phyloP scores from a whole-genome alignment of 2,329 filamentous ascomycete genomes.

The Xylariaceae sp. region DNA sequence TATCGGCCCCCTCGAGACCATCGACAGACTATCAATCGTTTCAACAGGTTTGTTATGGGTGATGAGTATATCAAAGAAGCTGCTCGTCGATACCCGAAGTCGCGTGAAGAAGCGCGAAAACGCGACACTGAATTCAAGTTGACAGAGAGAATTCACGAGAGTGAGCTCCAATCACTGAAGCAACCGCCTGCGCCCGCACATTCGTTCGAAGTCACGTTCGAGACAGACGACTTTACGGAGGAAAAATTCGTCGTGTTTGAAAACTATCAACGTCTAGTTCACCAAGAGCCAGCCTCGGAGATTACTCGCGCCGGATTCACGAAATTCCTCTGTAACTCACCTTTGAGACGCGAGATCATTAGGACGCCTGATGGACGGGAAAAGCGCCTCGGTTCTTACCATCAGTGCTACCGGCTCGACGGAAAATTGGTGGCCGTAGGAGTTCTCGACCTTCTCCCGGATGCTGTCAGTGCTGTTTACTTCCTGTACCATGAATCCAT shows the following conservation, averaged over 20 bases:
- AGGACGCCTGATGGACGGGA: constrained; percentile 45
- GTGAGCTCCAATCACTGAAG: constrained; percentile 52
- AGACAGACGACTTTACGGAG: constrained; percentile 63
- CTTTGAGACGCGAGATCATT: constrained; percentile 47
- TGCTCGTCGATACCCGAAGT: constrained; percentile 59
- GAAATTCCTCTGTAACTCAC: constrained; percentile 69
- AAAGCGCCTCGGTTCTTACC: constrained; percentile 63
- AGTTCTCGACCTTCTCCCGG: constrained; percentile 69
- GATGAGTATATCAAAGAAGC: constrained; percentile 61
- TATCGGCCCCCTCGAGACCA: constrained; percentile 68
- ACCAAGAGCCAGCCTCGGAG: constrained; percentile 57
- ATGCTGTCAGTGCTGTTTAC: constrained; percentile 76
- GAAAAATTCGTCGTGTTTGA: constrained; percentile 70
- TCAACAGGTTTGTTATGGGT: constrained; percentile 66
- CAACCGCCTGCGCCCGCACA: constrained; percentile 61
- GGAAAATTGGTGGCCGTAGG: constrained; percentile 70
- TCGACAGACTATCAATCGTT: constrained; percentile 68
- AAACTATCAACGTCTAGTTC: constrained; percentile 70
- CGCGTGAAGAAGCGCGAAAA: constrained; percentile 59
- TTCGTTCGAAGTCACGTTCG: constrained; percentile 62
- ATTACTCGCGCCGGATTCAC: constrained; percentile 60
- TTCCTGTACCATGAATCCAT: constrained; percentile 76
- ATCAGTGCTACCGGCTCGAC: constrained; percentile 77
- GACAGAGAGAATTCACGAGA: constrained; percentile 61
- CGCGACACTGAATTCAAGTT: constrained; percentile 65